phyloP scores from a whole-genome alignment of 331 rosid genomes.

The Pyracantha coccinea region DNA sequence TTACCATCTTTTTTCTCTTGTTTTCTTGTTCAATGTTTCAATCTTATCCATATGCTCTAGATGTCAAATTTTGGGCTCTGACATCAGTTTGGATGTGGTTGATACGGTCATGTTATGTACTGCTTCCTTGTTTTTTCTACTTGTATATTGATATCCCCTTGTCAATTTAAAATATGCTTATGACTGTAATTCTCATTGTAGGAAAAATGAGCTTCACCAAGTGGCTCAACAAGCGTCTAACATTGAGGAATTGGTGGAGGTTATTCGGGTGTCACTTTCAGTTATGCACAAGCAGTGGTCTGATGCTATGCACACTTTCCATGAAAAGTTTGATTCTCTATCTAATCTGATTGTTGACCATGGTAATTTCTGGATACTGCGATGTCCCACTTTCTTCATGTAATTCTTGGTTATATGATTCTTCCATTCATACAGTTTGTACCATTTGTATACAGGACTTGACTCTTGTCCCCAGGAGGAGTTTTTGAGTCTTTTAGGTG shows the following conservation, averaged over 20 bases:
- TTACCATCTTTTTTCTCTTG: constrained; percentile 5
- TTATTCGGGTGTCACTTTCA: constrained; percentile 71
- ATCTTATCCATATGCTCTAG: neutral
- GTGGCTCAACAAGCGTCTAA: constrained; percentile 98
- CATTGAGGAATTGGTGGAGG: constrained; percentile 78
- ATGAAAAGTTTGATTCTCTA: constrained; percentile 79
- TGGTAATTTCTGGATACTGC: constrained; percentile 38
- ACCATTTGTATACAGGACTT: constrained; percentile 45
- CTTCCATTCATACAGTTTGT: constrained; percentile 16
- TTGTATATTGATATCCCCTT: neutral
- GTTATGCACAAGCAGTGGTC: constrained; percentile 96
- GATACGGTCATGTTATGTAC: constrained; percentile 2
- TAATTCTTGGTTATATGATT: constrained; percentile 1
- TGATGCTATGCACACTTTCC: constrained; percentile 82
- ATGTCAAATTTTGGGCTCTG: neutral
- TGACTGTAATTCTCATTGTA: constrained; percentile 26
- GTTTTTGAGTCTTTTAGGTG: constrained; percentile 86
- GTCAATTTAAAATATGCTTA: neutral
- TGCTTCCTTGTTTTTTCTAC: neutral
- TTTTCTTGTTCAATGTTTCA: constrained; percentile 4
- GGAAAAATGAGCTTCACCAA: constrained; percentile 92
- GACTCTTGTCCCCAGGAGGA: constrained; percentile 89
- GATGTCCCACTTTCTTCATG: constrained; percentile 7
- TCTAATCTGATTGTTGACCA: constrained; percentile 63
- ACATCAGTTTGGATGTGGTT: constrained; percentile 13